These are phyloP conservation scores for Pythium utonaiense DNA, from an alignment of 352 stramenopile genomes.

Conservation along the genomic window DNA sequence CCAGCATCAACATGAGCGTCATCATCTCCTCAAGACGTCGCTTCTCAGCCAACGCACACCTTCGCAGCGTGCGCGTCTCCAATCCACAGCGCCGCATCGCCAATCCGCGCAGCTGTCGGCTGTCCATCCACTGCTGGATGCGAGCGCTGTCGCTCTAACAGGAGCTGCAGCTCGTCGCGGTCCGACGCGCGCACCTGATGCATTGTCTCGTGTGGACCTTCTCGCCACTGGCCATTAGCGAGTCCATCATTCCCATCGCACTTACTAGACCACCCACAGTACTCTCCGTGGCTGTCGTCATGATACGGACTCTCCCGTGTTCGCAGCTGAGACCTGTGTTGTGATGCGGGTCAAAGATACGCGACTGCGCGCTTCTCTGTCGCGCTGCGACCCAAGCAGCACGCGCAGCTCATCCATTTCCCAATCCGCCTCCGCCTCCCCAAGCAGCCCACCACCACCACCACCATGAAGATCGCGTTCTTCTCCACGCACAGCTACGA, in stretches of 20 bases:
- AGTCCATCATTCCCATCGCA: neutral
- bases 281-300: neutral
- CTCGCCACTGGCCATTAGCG: neutral
- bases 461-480: conserved; percentile 71
- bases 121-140: conserved; percentile 47
- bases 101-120: conserved; percentile 40
- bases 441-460: conserved; percentile 1
- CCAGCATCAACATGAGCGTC: neutral
- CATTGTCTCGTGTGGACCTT: neutral
- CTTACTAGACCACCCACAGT: neutral
- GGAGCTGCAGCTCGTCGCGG: conserved; percentile 18
- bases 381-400: too few species aligned
- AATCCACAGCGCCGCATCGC: conserved; percentile 47
- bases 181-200: conserved; percentile 6
- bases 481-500: conserved; percentile 78
- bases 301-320: neutral
- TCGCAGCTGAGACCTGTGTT: neutral
- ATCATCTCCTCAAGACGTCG: neutral
- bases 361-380: too few species aligned
- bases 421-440: conserved; percentile 29
- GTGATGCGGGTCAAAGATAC: too few species aligned
- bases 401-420: neutral
- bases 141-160: conserved; percentile 40
- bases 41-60: conserved; percentile 14
- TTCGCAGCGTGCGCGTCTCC: conserved; percentile 49